Percentiles rank a stretch among this genome's conserved stretches.
phyloP scores from a whole-genome alignment of 257 asterid genomes.

The Coffea eugenioides region DNA sequence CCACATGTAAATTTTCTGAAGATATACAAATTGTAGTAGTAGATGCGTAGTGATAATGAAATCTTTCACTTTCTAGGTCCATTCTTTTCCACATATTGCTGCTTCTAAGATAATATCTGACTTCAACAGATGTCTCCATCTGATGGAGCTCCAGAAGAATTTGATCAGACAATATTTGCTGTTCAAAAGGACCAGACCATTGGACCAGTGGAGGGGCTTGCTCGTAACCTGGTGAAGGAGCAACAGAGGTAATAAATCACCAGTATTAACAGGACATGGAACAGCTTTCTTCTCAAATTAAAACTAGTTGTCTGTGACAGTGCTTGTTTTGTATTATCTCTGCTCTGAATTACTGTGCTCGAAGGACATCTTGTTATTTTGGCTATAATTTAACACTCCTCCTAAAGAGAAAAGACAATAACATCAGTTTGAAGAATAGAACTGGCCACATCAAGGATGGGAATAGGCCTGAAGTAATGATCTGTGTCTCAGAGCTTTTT shows the following conservation, averaged over 20 bases:
- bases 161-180: constrained; percentile 87
- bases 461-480: not conserved
- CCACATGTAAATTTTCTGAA: not conserved
- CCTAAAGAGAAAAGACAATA: not conserved
- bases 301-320: not conserved
- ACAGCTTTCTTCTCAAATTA: not conserved
- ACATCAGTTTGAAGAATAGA: not conserved
- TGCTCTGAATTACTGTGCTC: not conserved
- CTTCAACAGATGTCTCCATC: constrained; percentile 70
- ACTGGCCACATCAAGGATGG: not conserved
- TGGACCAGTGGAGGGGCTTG: constrained; percentile 60
- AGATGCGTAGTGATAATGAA: not conserved
- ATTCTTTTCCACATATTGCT: not conserved
- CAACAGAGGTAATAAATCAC: constrained; percentile 68
- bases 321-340: not conserved
- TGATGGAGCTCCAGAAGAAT: constrained; percentile 90
- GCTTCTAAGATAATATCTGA: constrained; percentile 15
- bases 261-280: not conserved
- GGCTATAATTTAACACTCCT: not conserved
- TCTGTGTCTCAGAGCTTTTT: not conserved
- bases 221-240: constrained; percentile 71
- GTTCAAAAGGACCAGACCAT: constrained; percentile 55
- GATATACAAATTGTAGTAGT: not conserved
- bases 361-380: not conserved
- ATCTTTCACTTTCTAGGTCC: constrained; percentile 2